Evolutionary conservation across 1,284 basidiomycete genomes (phyloP).

Genomic region (Rhodotorula sp.): DNA sequence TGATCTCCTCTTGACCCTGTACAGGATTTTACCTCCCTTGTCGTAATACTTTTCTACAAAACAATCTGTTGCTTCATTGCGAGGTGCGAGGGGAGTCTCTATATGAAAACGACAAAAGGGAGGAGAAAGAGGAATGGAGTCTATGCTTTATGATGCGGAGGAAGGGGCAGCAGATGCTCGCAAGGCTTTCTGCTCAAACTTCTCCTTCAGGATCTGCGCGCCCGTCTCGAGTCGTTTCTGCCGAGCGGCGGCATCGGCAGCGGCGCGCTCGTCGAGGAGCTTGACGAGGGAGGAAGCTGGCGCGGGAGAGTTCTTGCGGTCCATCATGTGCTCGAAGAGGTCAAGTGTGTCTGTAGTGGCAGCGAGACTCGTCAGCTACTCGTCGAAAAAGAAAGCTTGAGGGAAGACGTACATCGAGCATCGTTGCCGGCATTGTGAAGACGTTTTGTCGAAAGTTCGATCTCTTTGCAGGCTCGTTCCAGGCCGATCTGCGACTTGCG

Average conservation of each 20-base stretch:
- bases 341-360: slow-evolving; percentile 21
- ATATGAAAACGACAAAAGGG: not conserved
- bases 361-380: not conserved
- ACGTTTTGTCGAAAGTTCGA: slow-evolving; percentile 18
- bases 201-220: not conserved
- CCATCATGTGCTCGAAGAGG: slow-evolving; percentile 29
- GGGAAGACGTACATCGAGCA: slow-evolving; percentile 24
- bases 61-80: too few species aligned
- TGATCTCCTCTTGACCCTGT: not conserved
- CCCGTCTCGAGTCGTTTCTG: not conserved
- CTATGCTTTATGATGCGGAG: not conserved
- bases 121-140: not conserved
- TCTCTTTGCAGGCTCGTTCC: slow-evolving; percentile 19
- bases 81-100: not conserved
- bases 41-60: not conserved
- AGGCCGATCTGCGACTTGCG: slow-evolving; percentile 18
- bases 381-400: not conserved
- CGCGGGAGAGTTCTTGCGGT: not conserved
- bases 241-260: not conserved
- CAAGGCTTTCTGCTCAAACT: not conserved
- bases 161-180: not conserved
- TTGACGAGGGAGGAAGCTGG: not conserved
- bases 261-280: slow-evolving; percentile 5
- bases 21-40: not conserved
- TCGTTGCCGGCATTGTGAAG: slow-evolving; percentile 38